phyloP scores from a whole-genome alignment of 495 filamentous ascomycete species.

The Neurospora sp. region DNA sequence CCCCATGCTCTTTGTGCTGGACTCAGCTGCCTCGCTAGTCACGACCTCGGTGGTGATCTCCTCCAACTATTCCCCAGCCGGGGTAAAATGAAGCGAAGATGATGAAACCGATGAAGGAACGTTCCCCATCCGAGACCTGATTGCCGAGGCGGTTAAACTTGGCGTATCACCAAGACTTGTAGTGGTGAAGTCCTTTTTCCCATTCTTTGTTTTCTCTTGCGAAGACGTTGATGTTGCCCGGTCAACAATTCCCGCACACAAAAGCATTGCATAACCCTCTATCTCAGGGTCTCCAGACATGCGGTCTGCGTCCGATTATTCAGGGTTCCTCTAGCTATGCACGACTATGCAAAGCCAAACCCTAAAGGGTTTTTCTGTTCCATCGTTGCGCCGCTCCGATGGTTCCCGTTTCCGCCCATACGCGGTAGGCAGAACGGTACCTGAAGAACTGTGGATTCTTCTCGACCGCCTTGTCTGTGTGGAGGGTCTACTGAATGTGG shows the following conservation, averaged over 20 bases:
- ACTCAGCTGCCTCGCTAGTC: not conserved
- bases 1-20: not conserved
- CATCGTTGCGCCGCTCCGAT: not conserved
- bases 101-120: not conserved
- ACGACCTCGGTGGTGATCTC: not conserved
- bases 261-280: not conserved
- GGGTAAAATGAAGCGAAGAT: not conserved
- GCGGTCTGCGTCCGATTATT: not conserved
- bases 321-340: not conserved
- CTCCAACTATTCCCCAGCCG: not conserved
- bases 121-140: not conserved
- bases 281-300: not conserved
- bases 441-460: not conserved
- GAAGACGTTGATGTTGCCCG: not conserved
- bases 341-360: not conserved
- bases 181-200: not conserved
- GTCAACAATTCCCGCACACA: not conserved
- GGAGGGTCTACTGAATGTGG: not conserved
- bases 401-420: not conserved
- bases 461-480: not conserved
- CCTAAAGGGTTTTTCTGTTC: not conserved
- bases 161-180: not conserved
- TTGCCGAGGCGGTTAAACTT: not conserved
- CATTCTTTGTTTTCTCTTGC: not conserved
- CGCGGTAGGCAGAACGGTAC: not conserved